phyloP scores from a whole-genome alignment of 73 alveolate genomes.

The Tetrahymena elliotti region DNA sequence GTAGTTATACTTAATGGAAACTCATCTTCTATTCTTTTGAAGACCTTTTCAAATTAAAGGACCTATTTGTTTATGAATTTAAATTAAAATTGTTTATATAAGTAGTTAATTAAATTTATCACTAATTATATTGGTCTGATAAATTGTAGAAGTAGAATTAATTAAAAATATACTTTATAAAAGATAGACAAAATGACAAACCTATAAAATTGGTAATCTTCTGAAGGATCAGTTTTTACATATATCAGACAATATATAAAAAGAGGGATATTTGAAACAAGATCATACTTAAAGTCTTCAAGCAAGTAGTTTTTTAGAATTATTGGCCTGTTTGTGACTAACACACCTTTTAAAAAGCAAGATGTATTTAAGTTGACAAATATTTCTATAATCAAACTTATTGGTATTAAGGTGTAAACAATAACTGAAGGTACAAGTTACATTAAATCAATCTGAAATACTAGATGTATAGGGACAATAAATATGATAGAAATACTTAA shows the following conservation, averaged over 20 bases:
- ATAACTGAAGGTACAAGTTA: background rate
- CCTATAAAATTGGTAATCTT: background rate
- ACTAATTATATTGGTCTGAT: background rate
- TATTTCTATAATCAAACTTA: background rate
- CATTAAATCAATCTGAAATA: background rate
- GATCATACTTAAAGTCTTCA: background rate
- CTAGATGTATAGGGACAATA: background rate
- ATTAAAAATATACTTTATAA: background rate
- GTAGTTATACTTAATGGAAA: background rate
- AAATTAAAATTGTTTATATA: no score
- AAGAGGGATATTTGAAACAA: background rate
- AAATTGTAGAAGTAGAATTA: background rate
- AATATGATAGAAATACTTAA: background rate
- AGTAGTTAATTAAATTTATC: background rate
- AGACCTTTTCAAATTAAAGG: background rate
- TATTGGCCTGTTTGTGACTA: background rate
- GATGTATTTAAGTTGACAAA: background rate
- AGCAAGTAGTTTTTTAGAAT: background rate
- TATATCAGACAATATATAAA: background rate
- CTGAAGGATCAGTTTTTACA: background rate
- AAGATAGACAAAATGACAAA: background rate
- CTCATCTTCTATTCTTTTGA: background rate
- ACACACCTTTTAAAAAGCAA: background rate
- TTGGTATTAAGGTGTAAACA: background rate
- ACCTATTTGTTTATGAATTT: background rate